Evolutionary conservation across 2,329 filamentous ascomycete species (phyloP), one percentile per base, ranked within the genome.

Genomic region (Fonsecaea nubica): DNA sequence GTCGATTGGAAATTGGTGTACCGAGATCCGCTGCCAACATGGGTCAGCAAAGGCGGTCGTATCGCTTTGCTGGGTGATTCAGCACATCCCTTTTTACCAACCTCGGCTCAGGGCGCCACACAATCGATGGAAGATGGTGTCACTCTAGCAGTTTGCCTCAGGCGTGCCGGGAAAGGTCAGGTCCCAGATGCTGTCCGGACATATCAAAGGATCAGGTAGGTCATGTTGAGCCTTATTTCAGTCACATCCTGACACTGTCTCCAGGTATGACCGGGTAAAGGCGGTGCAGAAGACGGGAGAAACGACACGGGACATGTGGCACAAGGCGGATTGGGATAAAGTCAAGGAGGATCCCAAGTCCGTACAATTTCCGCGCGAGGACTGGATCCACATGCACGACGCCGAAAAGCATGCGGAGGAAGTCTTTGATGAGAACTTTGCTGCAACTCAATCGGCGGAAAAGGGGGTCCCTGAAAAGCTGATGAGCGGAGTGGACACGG

Each of bases 101-200:
- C 81, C 1, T 80, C 78, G 6, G 80, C 81, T 15, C 80, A 83
- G 69, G 82, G 83, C 8, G 83, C 80, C 0, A 81, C 80, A 15
- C 81, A 83, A 72, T 80, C 81, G 0, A 81, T 85, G 73, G 82
- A 85, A 72, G 83, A 85, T 72, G 83, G 80, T 3, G 79, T 82
- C 1, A 80, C 80, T 2, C 70, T 84, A 4, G 82, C 81, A 4
- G 77, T 80, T 0, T 83, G 79, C 40, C 77, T 84, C 18, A 61
- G 70, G 30, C 64, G 72, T 25, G 70, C 69, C n/a, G 71, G 73
- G 9, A 72, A 70, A 58, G 59, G 67, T 2, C 60, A 74, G 56
- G 72, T 79, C 9, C 62, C 59, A 15, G 67, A 67, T 52, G 69
- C 67, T 3, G 58, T 71, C 10, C 55, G 65, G 48, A 67, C 69